Conservation (phyloP, 495 filamentous ascomycete genomes). For the Aspergillus funiculosus region DNA sequence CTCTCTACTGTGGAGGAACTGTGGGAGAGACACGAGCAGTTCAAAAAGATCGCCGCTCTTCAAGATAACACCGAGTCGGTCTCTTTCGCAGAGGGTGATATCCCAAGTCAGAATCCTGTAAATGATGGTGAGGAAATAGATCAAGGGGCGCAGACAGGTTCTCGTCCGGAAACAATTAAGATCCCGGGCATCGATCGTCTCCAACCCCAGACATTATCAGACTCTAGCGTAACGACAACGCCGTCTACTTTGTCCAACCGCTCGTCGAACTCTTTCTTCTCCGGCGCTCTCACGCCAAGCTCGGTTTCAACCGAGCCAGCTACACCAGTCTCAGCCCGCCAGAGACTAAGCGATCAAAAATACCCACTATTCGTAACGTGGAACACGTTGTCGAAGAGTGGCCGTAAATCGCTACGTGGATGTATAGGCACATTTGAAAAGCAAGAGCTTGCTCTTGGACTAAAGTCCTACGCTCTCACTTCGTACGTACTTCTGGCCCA, state of each 20-base stretch:
- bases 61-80: conserved; percentile 23
- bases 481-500: conserved; percentile 49
- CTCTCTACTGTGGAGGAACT: conserved; percentile 64
- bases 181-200: conserved; percentile 32
- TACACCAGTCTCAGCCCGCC: conserved; percentile 11
- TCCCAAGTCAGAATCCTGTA: conserved; percentile 14
- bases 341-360: conserved; percentile 24
- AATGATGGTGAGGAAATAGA: conserved; percentile 27
- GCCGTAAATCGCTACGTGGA: conserved; percentile 67
- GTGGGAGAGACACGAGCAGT: conserved; percentile 55
- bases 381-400: conserved; percentile 65
- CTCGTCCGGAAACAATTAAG: conserved; percentile 23
- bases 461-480: conserved; percentile 78
- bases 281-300: conserved; percentile 43
- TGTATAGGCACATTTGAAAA: conserved; percentile 96
- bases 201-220: conserved; percentile 31
- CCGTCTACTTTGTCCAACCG: conserved; percentile 41
- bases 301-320: conserved; percentile 33
- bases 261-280: conserved; percentile 37
- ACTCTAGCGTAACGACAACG: conserved; percentile 43
- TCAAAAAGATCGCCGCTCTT: conserved; percentile 34
- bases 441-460: conserved; percentile 63
- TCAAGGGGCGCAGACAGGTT: conserved; percentile 21
- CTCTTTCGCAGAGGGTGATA: conserved; percentile 15
- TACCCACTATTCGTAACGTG: conserved; percentile 91